Evolutionary conservation across 306 rosid genomes (phyloP).

Genomic region (Clitoria ternatea): DNA sequence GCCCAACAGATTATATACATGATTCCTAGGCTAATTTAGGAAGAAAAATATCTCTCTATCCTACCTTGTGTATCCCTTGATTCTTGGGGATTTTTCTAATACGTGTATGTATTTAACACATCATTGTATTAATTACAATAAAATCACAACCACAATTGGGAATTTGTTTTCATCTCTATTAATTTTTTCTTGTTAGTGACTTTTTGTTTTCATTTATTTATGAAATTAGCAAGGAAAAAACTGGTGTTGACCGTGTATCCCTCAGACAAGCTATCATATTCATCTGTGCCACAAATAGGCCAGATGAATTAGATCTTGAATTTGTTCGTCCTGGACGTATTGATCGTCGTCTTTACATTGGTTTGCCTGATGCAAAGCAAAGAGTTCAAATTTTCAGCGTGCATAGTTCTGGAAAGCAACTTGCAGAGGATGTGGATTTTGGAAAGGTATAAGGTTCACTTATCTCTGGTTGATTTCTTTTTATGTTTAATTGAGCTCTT

Average conservation of each 20-base stretch:
- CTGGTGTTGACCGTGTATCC: conserved; percentile 80
- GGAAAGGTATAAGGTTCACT: conserved; percentile 50
- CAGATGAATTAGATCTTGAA: conserved; percentile 89
- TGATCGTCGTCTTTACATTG: conserved; percentile 94
- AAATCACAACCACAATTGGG: neutral
- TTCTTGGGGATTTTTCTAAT: no score
- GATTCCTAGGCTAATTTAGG: no score
- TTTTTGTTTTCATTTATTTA: conserved; percentile 9
- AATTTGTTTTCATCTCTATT: neutral
- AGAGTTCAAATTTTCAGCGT: conserved; percentile 81
- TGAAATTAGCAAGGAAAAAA: conserved; percentile 77
- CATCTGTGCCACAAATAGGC: conserved; percentile 94
- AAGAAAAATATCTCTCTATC: no score
- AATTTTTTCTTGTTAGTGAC: neutral
- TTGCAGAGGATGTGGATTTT: conserved; percentile 80
- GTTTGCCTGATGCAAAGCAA: conserved; percentile 91
- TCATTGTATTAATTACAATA: no score
- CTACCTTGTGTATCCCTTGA: no score
- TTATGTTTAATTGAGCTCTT: neutral
- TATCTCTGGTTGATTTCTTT: neutral
- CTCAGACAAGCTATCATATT: conserved; percentile 97
- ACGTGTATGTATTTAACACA: no score
- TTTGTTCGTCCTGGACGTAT: conserved; percentile 89
- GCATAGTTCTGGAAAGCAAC: conserved; percentile 76
- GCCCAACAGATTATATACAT: no score